Evolutionary conservation across 768 basidiomycete species (phyloP).

Genomic region (Candolleomyces efflorescens): DNA sequence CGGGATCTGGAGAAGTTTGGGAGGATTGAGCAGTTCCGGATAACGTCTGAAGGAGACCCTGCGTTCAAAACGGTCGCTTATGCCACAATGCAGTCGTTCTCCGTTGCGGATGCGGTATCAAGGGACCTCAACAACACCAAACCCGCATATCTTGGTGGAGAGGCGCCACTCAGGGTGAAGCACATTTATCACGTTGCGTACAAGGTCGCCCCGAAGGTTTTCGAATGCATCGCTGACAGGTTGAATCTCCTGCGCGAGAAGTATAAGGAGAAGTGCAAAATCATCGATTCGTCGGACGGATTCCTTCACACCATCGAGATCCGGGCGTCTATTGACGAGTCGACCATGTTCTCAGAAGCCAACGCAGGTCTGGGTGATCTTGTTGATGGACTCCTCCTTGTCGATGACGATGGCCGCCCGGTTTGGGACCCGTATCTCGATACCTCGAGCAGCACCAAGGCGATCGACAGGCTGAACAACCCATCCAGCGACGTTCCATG

Average conservation of each 20-base stretch:
- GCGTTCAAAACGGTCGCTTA: conserved; percentile 36
- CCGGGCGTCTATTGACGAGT: conserved; percentile 28
- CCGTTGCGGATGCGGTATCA: conserved; percentile 27
- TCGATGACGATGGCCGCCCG: conserved; percentile 20
- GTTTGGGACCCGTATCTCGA: conserved; percentile 50
- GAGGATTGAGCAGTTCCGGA: conserved; percentile 35
- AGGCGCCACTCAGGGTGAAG: conserved; percentile 30
- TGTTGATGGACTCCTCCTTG: conserved; percentile 34
- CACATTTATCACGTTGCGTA: conserved; percentile 38
- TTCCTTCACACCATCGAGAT: conserved; percentile 35
- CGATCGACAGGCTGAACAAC: conserved; percentile 32
- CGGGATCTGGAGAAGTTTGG: conserved; percentile 31
- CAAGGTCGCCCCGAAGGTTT: conserved; percentile 26
- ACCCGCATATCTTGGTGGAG: conserved; percentile 35
- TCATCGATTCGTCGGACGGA: conserved; percentile 19
- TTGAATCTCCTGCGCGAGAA: conserved; percentile 28
- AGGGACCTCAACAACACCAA: conserved; percentile 20
- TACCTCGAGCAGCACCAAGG: conserved; percentile 32
- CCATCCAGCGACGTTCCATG: conserved; percentile 22
- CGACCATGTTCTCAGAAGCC: conserved; percentile 27
- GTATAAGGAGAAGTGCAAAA: conserved; percentile 24
- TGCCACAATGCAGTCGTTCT: conserved; percentile 32
- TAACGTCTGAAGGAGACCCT: conserved; percentile 25
- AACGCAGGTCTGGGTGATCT: conserved; percentile 35
- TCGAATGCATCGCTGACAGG: conserved; percentile 30